phyloP scores from a whole-genome alignment of 176 grass and related monocot genomes.

The Neostapfia colusana region DNA sequence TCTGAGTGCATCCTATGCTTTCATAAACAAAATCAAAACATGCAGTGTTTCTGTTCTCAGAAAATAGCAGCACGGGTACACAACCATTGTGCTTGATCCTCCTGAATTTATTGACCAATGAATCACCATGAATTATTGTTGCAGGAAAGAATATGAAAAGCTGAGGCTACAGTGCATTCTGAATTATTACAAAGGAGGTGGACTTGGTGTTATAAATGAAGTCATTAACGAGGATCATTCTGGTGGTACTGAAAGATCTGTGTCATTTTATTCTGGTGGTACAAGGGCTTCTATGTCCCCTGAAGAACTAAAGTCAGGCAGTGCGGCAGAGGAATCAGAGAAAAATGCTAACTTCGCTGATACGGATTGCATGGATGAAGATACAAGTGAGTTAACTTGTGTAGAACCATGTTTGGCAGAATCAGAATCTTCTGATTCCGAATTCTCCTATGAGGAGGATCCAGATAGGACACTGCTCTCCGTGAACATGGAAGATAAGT shows the following conservation, averaged over 20 bases:
- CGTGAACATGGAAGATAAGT: slow-evolving; percentile 43
- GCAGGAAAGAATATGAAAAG: slow-evolving; percentile 94
- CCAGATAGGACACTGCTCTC: slow-evolving; percentile 36
- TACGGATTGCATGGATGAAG: slow-evolving; percentile 48
- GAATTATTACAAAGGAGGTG: slow-evolving; percentile 55
- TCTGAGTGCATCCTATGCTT: slow-evolving; percentile 6
- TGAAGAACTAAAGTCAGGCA: slow-evolving; percentile 49
- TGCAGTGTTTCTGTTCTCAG: slow-evolving; percentile 5
- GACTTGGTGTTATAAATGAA: slow-evolving; percentile 59
- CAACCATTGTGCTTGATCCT: not conserved
- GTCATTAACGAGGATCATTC: slow-evolving; percentile 41
- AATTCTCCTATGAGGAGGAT: slow-evolving; percentile 71
- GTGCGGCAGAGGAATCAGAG: slow-evolving; percentile 21
- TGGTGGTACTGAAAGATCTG: slow-evolving; percentile 39
- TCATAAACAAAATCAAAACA: not conserved
- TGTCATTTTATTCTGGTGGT: slow-evolving; percentile 47
- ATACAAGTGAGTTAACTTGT: slow-evolving; percentile 45
- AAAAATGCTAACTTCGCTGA: slow-evolving; percentile 20
- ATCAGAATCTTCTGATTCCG: slow-evolving; percentile 70
- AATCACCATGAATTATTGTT: slow-evolving; percentile 18
- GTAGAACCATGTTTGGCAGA: slow-evolving; percentile 48
- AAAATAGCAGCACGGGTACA: not conserved
- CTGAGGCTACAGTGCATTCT: slow-evolving; percentile 65
- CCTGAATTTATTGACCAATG: slow-evolving; percentile 16
- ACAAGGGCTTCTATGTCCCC: slow-evolving; percentile 37